Conservation (phyloP, 352 stramenopile genomes). For the Phytophthora kernoviae region DNA sequence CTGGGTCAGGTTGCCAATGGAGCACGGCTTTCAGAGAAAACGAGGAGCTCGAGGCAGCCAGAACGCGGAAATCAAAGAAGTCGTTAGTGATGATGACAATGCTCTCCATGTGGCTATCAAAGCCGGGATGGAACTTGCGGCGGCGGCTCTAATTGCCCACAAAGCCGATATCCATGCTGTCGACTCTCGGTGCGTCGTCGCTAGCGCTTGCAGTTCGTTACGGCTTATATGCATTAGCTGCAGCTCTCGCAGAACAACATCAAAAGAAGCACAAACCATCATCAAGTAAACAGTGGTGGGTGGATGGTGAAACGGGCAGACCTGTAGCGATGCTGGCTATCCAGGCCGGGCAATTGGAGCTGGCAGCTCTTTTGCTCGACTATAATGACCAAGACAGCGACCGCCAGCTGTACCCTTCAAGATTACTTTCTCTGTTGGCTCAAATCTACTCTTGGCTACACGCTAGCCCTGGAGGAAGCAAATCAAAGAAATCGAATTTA, state of each 20-base stretch:
- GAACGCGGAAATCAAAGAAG: constrained; percentile 3
- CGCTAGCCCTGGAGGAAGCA: constrained; percentile 1
- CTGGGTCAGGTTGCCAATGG: constrained; percentile 33
- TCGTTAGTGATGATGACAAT: constrained; percentile 38
- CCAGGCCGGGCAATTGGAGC: constrained; percentile 62
- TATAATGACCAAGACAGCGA: constrained; percentile 24
- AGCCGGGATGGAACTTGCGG: constrained; percentile 44
- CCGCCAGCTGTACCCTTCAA: constrained; percentile 31
- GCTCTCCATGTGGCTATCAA: constrained; percentile 73
- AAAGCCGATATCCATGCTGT: constrained; percentile 46
- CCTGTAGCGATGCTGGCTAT: constrained; percentile 53
- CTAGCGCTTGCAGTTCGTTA: constrained; percentile 61
- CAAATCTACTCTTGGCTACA: constrained; percentile 50
- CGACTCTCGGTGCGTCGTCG: constrained; percentile 45
- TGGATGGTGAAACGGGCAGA: constrained; percentile 52
- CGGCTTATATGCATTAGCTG: constrained; percentile 61
- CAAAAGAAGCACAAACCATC: constrained; percentile 22
- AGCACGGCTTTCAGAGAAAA: constrained; percentile 26
- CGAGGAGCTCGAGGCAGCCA: constrained; percentile 16
- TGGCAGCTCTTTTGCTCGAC: constrained; percentile 63
- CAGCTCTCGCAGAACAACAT: constrained; percentile 34
- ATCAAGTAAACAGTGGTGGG: constrained; percentile 36
- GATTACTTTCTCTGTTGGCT: constrained; percentile 50
- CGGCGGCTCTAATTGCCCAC: constrained; percentile 48
- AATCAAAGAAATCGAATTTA: constrained; percentile 11